phyloP scores from a whole-genome alignment of 129 eudicot species.

The Artemisia annua region DNA sequence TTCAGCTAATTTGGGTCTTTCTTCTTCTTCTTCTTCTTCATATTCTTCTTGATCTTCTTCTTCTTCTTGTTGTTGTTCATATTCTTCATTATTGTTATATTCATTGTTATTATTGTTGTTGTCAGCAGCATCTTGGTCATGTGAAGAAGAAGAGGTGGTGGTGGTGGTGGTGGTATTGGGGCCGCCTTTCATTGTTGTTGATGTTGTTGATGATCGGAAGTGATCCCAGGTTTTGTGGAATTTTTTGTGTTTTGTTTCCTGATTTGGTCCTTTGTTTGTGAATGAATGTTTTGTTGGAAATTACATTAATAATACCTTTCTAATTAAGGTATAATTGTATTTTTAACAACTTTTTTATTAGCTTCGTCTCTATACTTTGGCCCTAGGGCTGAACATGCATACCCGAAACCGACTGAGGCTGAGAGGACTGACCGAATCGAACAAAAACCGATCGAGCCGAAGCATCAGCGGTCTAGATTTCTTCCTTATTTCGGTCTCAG shows the following conservation, averaged over 20 bases:
- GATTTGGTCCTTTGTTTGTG: neutral
- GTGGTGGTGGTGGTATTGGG: neutral
- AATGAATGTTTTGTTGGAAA: too few species aligned
- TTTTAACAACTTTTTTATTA: too few species aligned
- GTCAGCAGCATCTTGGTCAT: conserved; percentile 20
- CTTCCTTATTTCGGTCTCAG: too few species aligned
- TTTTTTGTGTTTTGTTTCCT: conserved; percentile 10
- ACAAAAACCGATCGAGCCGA: too few species aligned
- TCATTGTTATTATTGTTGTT: conserved; percentile 27
- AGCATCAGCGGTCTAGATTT: too few species aligned
- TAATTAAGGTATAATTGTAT: too few species aligned
- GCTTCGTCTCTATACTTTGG: too few species aligned
- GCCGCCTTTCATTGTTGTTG: conserved; percentile 31
- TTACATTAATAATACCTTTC: too few species aligned
- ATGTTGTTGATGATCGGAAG: neutral
- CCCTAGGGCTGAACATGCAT: too few species aligned
- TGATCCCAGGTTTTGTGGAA: conserved; percentile 23
- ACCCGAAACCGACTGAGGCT: too few species aligned
- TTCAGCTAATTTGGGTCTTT: conserved; percentile 65
- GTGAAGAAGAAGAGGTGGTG: too few species aligned
- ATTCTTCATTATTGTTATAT: conserved; percentile 11
- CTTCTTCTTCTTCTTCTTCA: neutral
- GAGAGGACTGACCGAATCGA: too few species aligned
- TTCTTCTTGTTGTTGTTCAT: conserved; percentile 19
- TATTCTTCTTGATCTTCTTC: neutral